phyloP scores from a whole-genome alignment of 805 yeast species.

The Cyberlindnera nakhonratchasimensis region DNA sequence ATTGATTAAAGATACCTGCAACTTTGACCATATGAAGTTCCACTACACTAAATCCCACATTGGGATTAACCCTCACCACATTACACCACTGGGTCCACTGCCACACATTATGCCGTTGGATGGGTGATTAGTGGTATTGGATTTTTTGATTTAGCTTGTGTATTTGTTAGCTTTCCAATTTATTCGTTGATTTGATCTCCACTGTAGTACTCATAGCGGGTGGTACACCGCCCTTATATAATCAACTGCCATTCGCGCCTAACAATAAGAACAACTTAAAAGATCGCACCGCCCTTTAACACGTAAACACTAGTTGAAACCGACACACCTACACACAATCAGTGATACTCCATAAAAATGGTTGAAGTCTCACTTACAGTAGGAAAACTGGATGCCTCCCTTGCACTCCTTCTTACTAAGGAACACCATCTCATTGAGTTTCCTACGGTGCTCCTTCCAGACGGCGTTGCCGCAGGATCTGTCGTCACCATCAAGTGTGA shows the following conservation, averaged over 20 bases:
- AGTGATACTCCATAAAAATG: constrained; percentile 42
- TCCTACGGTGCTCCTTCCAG: constrained; percentile 91
- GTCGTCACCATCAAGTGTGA: constrained; percentile 83
- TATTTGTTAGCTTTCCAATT: not conserved
- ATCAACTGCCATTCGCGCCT: not conserved
- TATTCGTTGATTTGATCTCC: not conserved
- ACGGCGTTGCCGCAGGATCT: constrained; percentile 88
- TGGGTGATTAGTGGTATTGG: not conserved
- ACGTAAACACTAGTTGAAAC: constrained; percentile 1
- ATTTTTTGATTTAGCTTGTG: not conserved
- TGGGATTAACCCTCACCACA: constrained; percentile 73
- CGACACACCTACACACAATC: not conserved
- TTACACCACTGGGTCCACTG: constrained; percentile 86
- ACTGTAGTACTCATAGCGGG: not conserved
- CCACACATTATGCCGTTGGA: constrained; percentile 61
- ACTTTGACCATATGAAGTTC: constrained; percentile 84
- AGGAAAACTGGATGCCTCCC: constrained; percentile 92
- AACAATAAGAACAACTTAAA: not conserved
- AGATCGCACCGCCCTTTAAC: not conserved
- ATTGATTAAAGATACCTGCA: constrained; percentile 73
- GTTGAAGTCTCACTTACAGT: constrained; percentile 92
- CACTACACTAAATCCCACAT: constrained; percentile 88
- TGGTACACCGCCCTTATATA: not conserved
- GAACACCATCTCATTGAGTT: constrained; percentile 95
- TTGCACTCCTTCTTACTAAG: constrained; percentile 83